These are phyloP conservation scores for Paecilomyces formosus DNA, from an alignment of 2,329 filamentous ascomycete genomes.

Conservation along the genomic window DNA sequence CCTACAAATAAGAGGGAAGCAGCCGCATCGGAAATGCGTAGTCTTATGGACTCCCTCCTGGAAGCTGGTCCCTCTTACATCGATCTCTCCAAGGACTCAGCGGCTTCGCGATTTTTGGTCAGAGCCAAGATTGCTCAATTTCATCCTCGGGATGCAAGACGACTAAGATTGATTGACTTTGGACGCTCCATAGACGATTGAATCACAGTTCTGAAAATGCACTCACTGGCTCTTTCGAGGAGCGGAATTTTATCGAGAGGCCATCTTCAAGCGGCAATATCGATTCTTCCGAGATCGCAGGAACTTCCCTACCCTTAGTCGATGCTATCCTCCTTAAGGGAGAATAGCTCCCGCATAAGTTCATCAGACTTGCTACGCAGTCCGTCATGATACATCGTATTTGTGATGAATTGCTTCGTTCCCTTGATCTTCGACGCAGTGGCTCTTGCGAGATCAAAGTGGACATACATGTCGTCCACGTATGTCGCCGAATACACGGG, in stretches of 20 bases:
- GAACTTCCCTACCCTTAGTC: slow-evolving; percentile 37
- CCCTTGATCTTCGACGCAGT: slow-evolving; percentile 69
- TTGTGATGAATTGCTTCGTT: slow-evolving; percentile 76
- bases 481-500: slow-evolving; percentile 82
- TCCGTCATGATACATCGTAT: slow-evolving; percentile 80
- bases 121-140: slow-evolving; percentile 50
- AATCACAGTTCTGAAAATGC: slow-evolving; percentile 1
- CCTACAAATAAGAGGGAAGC: slow-evolving; percentile 39
- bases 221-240: not conserved
- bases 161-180: slow-evolving; percentile 48
- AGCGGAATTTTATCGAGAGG: not conserved
- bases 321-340: slow-evolving; percentile 62
- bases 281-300: no score
- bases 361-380: slow-evolving; percentile 66
- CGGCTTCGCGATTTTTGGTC: slow-evolving; percentile 47
- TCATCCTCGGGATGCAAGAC: slow-evolving; percentile 46
- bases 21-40: slow-evolving; percentile 41
- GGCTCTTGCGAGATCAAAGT: slow-evolving; percentile 63
- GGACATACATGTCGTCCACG: slow-evolving; percentile 88
- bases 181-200: slow-evolving; percentile 29
- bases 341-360: slow-evolving; percentile 68
- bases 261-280: no score
- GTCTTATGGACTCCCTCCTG: slow-evolving; percentile 41
- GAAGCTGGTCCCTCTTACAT: slow-evolving; percentile 42
- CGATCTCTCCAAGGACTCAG: slow-evolving; percentile 42